phyloP scores from a whole-genome alignment of 495 filamentous ascomycete species.

The Aspergillus kassunensis region DNA sequence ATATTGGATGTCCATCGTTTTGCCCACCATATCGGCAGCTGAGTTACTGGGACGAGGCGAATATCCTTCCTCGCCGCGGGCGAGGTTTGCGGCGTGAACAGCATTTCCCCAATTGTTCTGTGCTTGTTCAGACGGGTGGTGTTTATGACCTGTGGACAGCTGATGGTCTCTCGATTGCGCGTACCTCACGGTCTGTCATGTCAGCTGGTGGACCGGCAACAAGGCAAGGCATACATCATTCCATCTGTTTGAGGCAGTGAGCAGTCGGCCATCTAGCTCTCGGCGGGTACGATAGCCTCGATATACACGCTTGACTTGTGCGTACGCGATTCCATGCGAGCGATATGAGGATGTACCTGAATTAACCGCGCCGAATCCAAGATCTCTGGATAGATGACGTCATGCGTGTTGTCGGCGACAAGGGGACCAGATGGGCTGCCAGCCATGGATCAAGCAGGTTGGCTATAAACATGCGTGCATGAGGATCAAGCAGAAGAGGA shows the following conservation, averaged over 20 bases:
- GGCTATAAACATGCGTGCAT: background rate
- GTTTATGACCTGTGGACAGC: constrained; percentile 30
- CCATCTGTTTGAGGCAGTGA: constrained; percentile 69
- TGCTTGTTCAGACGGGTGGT: constrained; percentile 39
- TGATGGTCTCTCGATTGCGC: constrained; percentile 57
- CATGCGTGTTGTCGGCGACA: background rate
- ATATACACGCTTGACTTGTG: constrained; percentile 68
- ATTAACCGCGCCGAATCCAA: constrained; percentile 25
- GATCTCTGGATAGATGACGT: background rate
- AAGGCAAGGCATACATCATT: constrained; percentile 44
- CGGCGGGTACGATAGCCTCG: constrained; percentile 66
- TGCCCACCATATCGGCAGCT: constrained; percentile 46
- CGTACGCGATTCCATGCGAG: too few relatives aligned
- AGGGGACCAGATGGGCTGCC: background rate
- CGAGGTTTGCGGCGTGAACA: constrained; percentile 64
- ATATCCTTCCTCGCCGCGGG: constrained; percentile 47
- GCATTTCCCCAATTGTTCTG: constrained; percentile 71
- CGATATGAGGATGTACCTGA: constrained; percentile 32
- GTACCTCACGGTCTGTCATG: constrained; percentile 53
- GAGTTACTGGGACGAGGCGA: background rate
- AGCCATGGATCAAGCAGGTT: background rate
- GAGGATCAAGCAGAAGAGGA: too few relatives aligned
- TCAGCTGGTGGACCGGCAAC: background rate
- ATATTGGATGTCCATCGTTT: constrained; percentile 83
- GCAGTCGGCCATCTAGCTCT: constrained; percentile 56